A percentile compares a stretch with the other conserved stretches of the same genome.
These are phyloP conservation scores for Podospora tetraspora DNA, from an alignment of 495 filamentous ascomycete species.

Conservation along the genomic window DNA sequence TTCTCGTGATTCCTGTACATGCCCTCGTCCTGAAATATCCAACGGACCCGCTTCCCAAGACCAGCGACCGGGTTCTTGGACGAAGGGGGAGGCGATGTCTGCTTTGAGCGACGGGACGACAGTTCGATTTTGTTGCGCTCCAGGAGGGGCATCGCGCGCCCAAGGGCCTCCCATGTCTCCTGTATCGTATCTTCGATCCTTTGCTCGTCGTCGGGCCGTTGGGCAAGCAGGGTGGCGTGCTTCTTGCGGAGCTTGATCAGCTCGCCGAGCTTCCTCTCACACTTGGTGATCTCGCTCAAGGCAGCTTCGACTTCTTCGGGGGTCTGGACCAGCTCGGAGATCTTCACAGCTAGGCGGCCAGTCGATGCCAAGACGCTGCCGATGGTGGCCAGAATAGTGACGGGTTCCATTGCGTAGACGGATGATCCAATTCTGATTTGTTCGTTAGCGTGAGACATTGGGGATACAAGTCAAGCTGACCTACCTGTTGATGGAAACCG, in stretches of 20 bases:
- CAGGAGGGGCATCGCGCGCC: slow-evolving; percentile 6
- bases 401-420: too few relatives aligned
- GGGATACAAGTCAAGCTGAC: too few relatives aligned
- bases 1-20: slow-evolving; percentile 1
- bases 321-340: slow-evolving; percentile 4
- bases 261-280: slow-evolving; percentile 9
- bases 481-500: too few relatives aligned
- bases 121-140: slow-evolving; percentile 6
- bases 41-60: not conserved
- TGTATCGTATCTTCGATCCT: slow-evolving; percentile 7
- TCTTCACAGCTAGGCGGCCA: not conserved
- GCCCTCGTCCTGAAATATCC: slow-evolving; percentile 1
- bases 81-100: not conserved
- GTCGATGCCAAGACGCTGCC: not conserved
- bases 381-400: not conserved
- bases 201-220: slow-evolving; percentile 4
- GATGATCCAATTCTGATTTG: too few relatives aligned
- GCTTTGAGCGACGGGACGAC: not conserved
- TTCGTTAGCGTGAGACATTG: too few relatives aligned
- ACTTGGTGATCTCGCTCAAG: not conserved
- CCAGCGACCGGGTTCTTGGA: not conserved
- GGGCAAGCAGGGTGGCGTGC: slow-evolving; percentile 1
- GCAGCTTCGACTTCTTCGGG: slow-evolving; percentile 3
- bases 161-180: not conserved
- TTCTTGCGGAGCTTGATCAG: slow-evolving; percentile 2